These are phyloP conservation scores for Cladosporium sp. DNA, from an alignment of 2,329 filamentous ascomycete genomes.

Conservation along the genomic window DNA sequence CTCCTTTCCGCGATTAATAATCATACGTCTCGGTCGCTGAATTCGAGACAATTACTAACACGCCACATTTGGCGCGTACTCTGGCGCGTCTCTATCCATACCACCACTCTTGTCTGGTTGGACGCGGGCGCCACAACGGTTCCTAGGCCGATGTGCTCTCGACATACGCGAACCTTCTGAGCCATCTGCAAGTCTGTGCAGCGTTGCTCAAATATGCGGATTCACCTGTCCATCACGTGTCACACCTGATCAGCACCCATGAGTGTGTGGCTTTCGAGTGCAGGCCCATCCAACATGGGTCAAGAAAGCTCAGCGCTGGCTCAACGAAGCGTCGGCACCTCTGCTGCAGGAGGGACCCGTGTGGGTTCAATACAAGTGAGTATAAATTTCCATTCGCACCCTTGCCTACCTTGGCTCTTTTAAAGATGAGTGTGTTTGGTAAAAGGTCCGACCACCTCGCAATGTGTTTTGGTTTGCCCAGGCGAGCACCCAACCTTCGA, in stretches of 20 bases:
- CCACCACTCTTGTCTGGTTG: background rate
- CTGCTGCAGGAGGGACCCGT: background rate
- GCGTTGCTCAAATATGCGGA: background rate
- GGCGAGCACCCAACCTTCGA: conserved; percentile 23
- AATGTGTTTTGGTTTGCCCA: conserved; percentile 38
- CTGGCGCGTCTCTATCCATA: background rate
- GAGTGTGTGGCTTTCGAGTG: background rate
- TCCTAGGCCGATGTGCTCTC: background rate
- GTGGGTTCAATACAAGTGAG: background rate
- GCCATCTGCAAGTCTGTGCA: background rate
- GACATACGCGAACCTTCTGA: background rate
- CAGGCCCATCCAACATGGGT: conserved; percentile 5
- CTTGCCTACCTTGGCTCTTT: background rate
- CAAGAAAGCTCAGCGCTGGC: background rate
- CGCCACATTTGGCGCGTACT: background rate
- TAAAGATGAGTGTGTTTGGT: conserved; percentile 39
- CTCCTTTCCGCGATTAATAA: background rate
- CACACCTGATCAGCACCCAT: background rate
- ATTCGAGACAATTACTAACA: background rate
- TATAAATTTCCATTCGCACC: background rate
- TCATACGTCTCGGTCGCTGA: background rate
- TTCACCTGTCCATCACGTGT: background rate
- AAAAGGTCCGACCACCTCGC: conserved; percentile 59
- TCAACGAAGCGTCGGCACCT: conserved; percentile 3
- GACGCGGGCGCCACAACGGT: background rate